These are phyloP conservation scores for Paraphoma sp. DNA, from an alignment of 2,329 filamentous ascomycete genomes.

Conservation along the genomic window DNA sequence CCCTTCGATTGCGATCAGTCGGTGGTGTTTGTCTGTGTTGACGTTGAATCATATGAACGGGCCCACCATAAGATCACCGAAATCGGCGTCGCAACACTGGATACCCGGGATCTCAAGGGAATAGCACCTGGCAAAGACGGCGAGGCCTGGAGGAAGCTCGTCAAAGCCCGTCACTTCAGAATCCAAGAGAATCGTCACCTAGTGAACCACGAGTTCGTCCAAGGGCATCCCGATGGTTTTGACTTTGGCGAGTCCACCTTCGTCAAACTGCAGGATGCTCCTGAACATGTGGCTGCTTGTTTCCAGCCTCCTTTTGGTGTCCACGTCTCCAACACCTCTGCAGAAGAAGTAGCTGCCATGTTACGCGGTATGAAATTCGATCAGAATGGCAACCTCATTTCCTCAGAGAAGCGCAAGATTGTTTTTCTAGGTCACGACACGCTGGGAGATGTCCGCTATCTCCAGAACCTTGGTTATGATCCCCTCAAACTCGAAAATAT, in stretches of 20 bases:
- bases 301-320: slow-evolving; percentile 64
- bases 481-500: slow-evolving; percentile 61
- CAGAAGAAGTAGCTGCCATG: slow-evolving; percentile 1
- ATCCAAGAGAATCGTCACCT: slow-evolving; percentile 72
- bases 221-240: slow-evolving; percentile 76
- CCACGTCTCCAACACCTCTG: slow-evolving; percentile 7
- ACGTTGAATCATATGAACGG: slow-evolving; percentile 81
- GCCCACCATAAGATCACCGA: slow-evolving; percentile 76
- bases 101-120: slow-evolving; percentile 66
- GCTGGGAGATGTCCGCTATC: slow-evolving; percentile 70
- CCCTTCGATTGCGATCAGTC: slow-evolving; percentile 52
- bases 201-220: slow-evolving; percentile 71
- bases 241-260: slow-evolving; percentile 73
- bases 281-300: slow-evolving; percentile 57
- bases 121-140: slow-evolving; percentile 68
- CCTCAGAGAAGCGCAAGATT: slow-evolving; percentile 61
- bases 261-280: slow-evolving; percentile 55
- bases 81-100: slow-evolving; percentile 81
- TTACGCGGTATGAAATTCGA: slow-evolving; percentile 13
- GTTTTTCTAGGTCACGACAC: slow-evolving; percentile 83
- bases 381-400: background rate
- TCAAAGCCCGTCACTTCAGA: slow-evolving; percentile 77
- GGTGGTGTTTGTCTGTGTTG: slow-evolving; percentile 77
- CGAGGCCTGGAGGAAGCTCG: slow-evolving; percentile 69
- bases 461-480: slow-evolving; percentile 70